phyloP scores from a whole-genome alignment of 225 moss, liverwort and hornwort species.

The Lunularia cruciata region DNA sequence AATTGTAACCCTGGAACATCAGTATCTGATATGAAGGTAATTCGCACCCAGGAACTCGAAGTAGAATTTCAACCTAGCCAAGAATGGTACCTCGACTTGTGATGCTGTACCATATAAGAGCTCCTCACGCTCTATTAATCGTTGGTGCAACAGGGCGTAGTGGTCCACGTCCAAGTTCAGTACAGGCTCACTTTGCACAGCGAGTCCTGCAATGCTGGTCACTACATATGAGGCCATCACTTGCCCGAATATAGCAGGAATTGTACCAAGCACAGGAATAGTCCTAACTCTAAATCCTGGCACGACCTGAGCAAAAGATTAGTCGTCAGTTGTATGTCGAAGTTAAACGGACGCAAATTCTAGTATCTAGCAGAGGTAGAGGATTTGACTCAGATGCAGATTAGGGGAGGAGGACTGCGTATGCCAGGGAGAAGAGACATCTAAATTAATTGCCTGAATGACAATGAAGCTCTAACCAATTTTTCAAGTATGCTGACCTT shows the following conservation, averaged over 20 bases:
- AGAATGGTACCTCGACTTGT: slow-evolving; percentile 81
- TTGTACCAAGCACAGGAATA: slow-evolving; percentile 96
- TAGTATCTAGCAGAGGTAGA: no score
- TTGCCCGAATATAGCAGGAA: slow-evolving; percentile 97
- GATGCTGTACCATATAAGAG: slow-evolving; percentile 79
- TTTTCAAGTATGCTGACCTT: no score
- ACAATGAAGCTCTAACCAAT: no score
- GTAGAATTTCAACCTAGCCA: background rate
- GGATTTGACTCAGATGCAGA: no score
- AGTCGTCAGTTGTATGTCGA: slow-evolving; percentile 11
- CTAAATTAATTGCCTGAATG: no score
- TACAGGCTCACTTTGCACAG: slow-evolving; percentile 83
- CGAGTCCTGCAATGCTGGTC: slow-evolving; percentile 83
- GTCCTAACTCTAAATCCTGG: slow-evolving; percentile 96
- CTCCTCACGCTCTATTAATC: slow-evolving; percentile 86
- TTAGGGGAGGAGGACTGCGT: no score
- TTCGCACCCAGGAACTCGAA: no score
- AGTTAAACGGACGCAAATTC: background rate
- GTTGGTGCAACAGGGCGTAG: slow-evolving; percentile 78
- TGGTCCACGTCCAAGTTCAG: slow-evolving; percentile 94
- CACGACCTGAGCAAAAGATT: slow-evolving; percentile 69
- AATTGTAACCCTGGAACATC: background rate
- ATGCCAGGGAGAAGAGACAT: no score
- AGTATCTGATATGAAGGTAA: no score
- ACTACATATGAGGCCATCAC: slow-evolving; percentile 98